Conservation (phyloP, 2,329 filamentous ascomycete genomes). For the Neonectria neomacrospora region DNA sequence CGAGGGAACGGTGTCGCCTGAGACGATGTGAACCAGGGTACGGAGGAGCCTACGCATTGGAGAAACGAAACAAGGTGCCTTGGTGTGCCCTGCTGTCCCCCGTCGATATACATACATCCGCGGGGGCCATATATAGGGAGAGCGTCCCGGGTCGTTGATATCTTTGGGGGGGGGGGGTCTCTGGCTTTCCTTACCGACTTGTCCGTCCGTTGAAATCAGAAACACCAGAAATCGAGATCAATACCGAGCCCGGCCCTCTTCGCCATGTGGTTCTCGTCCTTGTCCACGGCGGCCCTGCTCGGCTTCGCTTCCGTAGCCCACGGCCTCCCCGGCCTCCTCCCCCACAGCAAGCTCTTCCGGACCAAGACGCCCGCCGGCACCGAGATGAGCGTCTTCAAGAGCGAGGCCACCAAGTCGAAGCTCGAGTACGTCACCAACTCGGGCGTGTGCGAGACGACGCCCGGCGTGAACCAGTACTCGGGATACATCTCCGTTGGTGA, state of each 20-base stretch:
- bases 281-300: constrained; percentile 31
- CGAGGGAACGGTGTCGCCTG: constrained; percentile 21
- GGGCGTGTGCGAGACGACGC: constrained; percentile 66
- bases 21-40: constrained; percentile 18
- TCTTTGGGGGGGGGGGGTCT: not conserved
- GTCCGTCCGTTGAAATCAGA: not conserved
- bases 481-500: constrained; percentile 70
- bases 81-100: not conserved
- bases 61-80: constrained; percentile 5
- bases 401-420: constrained; percentile 33
- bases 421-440: constrained; percentile 43
- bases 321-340: constrained; percentile 34
- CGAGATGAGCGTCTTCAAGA: constrained; percentile 31
- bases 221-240: not conserved
- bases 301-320: constrained; percentile 30
- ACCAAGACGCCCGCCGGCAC: constrained; percentile 23
- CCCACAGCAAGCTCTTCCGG: constrained; percentile 35
- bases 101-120: not conserved
- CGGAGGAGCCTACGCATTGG: too few relatives aligned
- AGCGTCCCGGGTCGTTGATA: not conserved
- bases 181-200: not conserved
- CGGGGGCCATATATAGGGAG: not conserved
- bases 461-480: constrained; percentile 71
- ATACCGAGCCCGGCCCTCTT: not conserved
- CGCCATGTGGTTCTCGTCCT: constrained; percentile 36